Percentiles rank a stretch among this genome's conserved stretches.
Evolutionary conservation across 2,329 filamentous ascomycete species (phyloP).

Genomic region (Verticillium isaacii): DNA sequence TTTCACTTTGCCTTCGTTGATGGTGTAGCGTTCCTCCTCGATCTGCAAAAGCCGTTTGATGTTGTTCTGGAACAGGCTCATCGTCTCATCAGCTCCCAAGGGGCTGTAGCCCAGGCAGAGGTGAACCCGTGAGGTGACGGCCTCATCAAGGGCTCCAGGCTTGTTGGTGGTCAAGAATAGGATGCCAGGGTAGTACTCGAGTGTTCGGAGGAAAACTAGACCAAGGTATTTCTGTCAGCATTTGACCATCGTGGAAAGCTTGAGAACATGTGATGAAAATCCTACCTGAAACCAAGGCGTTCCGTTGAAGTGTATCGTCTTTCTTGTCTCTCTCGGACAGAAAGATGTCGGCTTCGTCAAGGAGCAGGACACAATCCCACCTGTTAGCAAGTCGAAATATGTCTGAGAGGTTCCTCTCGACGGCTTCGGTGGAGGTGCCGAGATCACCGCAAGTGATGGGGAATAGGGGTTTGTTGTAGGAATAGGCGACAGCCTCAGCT

Average conservation of each 20-base stretch:
- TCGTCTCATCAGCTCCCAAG: not conserved
- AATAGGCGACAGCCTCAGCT: conserved; percentile 5
- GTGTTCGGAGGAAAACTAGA: conserved; percentile 31
- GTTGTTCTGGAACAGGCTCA: conserved; percentile 2
- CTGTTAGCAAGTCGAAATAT: conserved; percentile 17
- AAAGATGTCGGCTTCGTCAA: conserved; percentile 24
- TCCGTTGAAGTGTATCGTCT: conserved; percentile 15
- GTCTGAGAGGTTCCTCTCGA: conserved; percentile 15
- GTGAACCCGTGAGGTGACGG: conserved; percentile 35
- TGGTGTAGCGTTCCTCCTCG: not conserved
- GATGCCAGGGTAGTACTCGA: conserved; percentile 37
- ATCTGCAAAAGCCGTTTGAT: not conserved
- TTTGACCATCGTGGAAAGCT: no score
- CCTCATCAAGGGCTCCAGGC: conserved; percentile 37
- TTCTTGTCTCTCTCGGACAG: conserved; percentile 14
- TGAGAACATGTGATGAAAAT: not conserved
- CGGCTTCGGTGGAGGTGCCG: conserved; percentile 13
- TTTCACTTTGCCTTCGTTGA: no score
- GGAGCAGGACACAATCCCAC: conserved; percentile 21
- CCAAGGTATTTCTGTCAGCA: no score
- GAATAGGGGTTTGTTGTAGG: conserved; percentile 8
- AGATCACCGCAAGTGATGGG: conserved; percentile 21
- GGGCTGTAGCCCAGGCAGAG: conserved; percentile 18
- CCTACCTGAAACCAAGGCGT: conserved; percentile 18
- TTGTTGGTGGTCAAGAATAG: conserved; percentile 42